Conservation (phyloP, 2,329 filamentous ascomycete genomes). For the Hymenoscyphus fructigenus region DNA sequence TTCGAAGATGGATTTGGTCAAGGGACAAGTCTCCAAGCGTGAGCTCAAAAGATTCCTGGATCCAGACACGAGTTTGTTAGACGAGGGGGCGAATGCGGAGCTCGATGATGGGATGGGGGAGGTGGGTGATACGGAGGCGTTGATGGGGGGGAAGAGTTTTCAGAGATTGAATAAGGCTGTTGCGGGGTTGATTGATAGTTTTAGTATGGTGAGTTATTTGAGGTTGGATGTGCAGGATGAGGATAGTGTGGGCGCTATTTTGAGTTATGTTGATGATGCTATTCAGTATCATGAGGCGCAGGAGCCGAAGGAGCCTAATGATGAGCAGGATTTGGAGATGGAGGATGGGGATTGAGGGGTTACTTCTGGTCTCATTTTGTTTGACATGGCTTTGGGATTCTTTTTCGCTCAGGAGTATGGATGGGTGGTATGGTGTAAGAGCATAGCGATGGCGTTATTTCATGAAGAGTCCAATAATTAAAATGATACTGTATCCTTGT, state of each 20-base stretch:
- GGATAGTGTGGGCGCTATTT: conserved; percentile 79
- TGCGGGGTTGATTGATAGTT: conserved; percentile 89
- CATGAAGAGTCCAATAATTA: conserved; percentile 2
- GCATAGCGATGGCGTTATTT: conserved; percentile 32
- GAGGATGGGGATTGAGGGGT: conserved; percentile 34
- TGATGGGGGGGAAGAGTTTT: conserved; percentile 83
- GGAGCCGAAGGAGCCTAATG: conserved; percentile 78
- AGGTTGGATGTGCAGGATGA: conserved; percentile 88
- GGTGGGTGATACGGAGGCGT: conserved; percentile 60
- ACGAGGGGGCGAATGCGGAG: conserved; percentile 59
- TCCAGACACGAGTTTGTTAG: conserved; percentile 77
- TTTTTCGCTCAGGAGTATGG: conserved; percentile 2
- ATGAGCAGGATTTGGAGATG: conserved; percentile 54
- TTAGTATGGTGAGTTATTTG: conserved; percentile 96
- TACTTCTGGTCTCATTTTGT: not conserved
- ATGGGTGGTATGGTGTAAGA: not conserved
- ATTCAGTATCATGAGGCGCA: conserved; percentile 94
- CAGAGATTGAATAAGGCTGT: conserved; percentile 83
- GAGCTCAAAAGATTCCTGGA: conserved; percentile 89
- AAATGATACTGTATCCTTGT: conserved; percentile 2
- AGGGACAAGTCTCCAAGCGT: conserved; percentile 81
- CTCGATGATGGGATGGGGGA: conserved; percentile 52
- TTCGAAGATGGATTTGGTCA: conserved; percentile 96
- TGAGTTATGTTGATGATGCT: conserved; percentile 92
- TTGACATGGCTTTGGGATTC: not conserved